Conservation (phyloP, 106 monocot genomes). For the Apostasia ramifera region DNA sequence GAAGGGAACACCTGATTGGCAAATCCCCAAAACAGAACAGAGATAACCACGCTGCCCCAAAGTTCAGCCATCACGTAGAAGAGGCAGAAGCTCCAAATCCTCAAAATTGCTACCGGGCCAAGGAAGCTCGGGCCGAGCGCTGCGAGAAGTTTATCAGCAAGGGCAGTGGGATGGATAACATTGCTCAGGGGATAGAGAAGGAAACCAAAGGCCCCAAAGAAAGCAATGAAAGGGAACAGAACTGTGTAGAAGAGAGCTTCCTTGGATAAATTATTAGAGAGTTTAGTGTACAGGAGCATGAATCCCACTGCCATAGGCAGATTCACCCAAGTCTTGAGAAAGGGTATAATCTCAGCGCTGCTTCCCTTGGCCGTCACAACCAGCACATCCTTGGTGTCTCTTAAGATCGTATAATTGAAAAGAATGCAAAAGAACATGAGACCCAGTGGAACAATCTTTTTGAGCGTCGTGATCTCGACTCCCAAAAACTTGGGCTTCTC, state of each 20-base stretch:
- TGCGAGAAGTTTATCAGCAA: slow-evolving; percentile 68
- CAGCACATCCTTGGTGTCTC: slow-evolving; percentile 93
- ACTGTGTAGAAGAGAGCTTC: slow-evolving; percentile 95
- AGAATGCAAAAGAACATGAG: slow-evolving; percentile 98
- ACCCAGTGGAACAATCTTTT: slow-evolving; percentile 81
- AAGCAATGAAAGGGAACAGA: slow-evolving; percentile 79
- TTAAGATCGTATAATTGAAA: slow-evolving; percentile 91
- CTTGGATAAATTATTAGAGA: slow-evolving; percentile 79
- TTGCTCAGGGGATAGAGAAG: slow-evolving; percentile 67
- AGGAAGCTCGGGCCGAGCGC: slow-evolving; percentile 77
- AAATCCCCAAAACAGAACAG: slow-evolving; percentile 97
- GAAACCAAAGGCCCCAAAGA: slow-evolving; percentile 83
- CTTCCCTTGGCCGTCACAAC: slow-evolving; percentile 95
- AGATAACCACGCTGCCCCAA: slow-evolving; percentile 97
- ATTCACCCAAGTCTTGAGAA: slow-evolving; percentile 95
- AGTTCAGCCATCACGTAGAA: slow-evolving; percentile 99
- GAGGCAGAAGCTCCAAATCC: slow-evolving; percentile 96
- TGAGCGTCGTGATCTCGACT: slow-evolving; percentile 62
- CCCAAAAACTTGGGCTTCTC: slow-evolving; percentile 67
- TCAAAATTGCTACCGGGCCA: slow-evolving; percentile 79
- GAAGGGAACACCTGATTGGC: slow-evolving; percentile 81
- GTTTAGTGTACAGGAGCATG: slow-evolving; percentile 93
- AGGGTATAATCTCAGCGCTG: slow-evolving; percentile 96
- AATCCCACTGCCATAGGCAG: slow-evolving; percentile 95
- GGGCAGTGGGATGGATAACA: slow-evolving; percentile 75